phyloP scores from a whole-genome alignment of 2,329 filamentous ascomycete species.

The Coniochaeta sp. region DNA sequence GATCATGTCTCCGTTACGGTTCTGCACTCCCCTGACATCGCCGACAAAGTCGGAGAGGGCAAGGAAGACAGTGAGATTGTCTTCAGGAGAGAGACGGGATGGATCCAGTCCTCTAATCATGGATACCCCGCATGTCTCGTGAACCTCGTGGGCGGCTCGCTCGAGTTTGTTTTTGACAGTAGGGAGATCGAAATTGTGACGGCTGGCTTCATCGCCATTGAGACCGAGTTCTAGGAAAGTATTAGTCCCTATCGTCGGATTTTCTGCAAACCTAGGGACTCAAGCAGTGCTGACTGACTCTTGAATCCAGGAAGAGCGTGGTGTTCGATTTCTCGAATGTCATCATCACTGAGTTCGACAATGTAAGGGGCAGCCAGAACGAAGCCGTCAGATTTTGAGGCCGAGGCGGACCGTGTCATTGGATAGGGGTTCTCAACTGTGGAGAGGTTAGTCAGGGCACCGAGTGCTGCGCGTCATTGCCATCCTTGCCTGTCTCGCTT shows the following conservation, averaged over 20 bases:
- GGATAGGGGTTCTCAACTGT: neutral
- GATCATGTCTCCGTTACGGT: constrained; percentile 37
- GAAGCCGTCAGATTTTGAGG: constrained; percentile 2
- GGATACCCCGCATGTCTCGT: constrained; percentile 40
- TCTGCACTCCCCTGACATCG: constrained; percentile 42
- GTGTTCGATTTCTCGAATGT: constrained; percentile 15
- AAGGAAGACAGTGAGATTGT: constrained; percentile 48
- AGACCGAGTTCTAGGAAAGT: constrained; percentile 20
- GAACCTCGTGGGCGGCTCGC: constrained; percentile 25
- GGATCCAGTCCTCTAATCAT: constrained; percentile 47
- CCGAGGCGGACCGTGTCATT: constrained; percentile 9
- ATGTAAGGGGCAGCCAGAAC: constrained; percentile 9
- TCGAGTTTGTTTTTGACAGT: constrained; percentile 25
- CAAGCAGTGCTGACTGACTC: constrained; percentile 9
- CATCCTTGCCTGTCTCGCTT: neutral
- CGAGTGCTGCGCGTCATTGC: neutral
- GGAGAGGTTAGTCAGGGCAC: neutral
- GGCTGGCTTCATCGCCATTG: constrained; percentile 27
- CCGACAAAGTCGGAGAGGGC: constrained; percentile 51
- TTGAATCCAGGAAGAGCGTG: constrained; percentile 17
- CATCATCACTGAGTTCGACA: constrained; percentile 11
- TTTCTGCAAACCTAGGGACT: neutral
- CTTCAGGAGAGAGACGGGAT: constrained; percentile 38
- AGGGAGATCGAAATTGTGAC: constrained; percentile 33
- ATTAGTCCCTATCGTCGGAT: neutral